Percentiles rank a stretch among this genome's conserved stretches.
These are phyloP conservation scores for Aspergillus thermomutatus DNA, from an alignment of 2,329 filamentous ascomycete genomes.

Conservation along the genomic window DNA sequence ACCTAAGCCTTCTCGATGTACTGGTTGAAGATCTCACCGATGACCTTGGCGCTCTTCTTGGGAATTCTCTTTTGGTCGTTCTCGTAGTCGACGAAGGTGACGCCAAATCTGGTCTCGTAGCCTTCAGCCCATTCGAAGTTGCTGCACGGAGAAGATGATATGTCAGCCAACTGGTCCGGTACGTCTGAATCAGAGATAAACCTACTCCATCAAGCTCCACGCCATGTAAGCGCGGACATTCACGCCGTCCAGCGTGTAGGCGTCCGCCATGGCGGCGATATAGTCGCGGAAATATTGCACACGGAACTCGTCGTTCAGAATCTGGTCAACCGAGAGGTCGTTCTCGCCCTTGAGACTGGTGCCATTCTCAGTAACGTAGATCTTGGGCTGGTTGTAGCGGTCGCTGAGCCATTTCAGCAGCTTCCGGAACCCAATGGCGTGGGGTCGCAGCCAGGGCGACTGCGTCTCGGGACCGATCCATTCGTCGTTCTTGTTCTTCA, in stretches of 20 bases:
- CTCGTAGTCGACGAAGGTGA: constrained; percentile 77
- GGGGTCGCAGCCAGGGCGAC: constrained; percentile 74
- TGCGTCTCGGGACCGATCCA: constrained; percentile 79
- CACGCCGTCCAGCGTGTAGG: constrained; percentile 68
- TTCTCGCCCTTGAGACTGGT: constrained; percentile 82
- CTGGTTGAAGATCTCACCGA: constrained; percentile 68
- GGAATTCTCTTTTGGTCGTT: constrained; percentile 74
- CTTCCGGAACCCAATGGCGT: constrained; percentile 72
- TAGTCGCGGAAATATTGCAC: constrained; percentile 76
- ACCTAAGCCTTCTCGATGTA: constrained; percentile 61
- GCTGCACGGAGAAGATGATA: constrained; percentile 32
- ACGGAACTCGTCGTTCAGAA: constrained; percentile 79
- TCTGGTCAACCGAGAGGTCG: constrained; percentile 65
- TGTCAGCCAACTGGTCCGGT: constrained; percentile 1
- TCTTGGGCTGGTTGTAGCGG: constrained; percentile 70
- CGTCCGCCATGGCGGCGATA: constrained; percentile 71
- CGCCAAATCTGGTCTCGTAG: constrained; percentile 81
- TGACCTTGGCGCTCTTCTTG: constrained; percentile 76
- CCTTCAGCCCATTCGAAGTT: constrained; percentile 94
- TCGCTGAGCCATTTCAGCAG: constrained; percentile 73
- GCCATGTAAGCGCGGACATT: constrained; percentile 77
- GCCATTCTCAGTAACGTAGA: constrained; percentile 87
- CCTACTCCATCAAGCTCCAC: constrained; percentile 78
- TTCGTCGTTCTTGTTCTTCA: constrained; percentile 68
- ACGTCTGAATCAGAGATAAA: neutral